phyloP scores from a whole-genome alignment of 768 basidiomycete genomes.

The Phaffia australis region DNA sequence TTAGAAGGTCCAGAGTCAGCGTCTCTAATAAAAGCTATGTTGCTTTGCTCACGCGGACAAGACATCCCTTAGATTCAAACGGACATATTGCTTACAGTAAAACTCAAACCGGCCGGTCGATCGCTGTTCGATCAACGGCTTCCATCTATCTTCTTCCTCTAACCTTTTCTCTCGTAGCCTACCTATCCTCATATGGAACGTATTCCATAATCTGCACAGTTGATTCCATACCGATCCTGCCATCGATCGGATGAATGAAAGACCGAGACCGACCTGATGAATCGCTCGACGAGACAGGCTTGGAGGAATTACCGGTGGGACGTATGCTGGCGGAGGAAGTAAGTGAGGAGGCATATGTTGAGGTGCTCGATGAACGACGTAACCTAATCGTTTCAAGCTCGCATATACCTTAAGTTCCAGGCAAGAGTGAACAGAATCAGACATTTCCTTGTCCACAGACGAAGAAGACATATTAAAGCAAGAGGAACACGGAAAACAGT shows the following conservation, averaged over 20 bases:
- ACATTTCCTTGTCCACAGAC: too few relatives aligned
- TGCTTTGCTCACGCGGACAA: background rate
- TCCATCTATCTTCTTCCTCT: background rate
- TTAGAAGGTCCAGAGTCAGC: background rate
- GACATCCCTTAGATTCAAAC: background rate
- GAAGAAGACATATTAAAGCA: background rate
- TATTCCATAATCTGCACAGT: background rate
- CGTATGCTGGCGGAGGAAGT: background rate
- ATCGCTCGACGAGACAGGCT: background rate
- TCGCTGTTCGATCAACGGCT: too few relatives aligned
- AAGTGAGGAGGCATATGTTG: conserved; percentile 1
- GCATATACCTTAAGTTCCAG: conserved; percentile 60
- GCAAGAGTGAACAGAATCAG: too few relatives aligned
- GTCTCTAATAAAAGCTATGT: background rate
- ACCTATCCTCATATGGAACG: background rate
- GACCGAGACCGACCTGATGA: background rate
- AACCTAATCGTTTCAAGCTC: conserved; percentile 83
- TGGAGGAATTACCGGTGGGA: background rate
- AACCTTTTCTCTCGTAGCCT: conserved; percentile 3
- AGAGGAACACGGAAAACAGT: background rate
- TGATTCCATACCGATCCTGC: background rate
- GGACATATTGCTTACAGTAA: too few relatives aligned
- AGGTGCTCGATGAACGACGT: conserved; percentile 59
- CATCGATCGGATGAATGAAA: background rate
- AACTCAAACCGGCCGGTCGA: too few relatives aligned